Evolutionary conservation across 1,139 yeast species (phyloP).

Genomic region (Lodderomyces margitis): DNA sequence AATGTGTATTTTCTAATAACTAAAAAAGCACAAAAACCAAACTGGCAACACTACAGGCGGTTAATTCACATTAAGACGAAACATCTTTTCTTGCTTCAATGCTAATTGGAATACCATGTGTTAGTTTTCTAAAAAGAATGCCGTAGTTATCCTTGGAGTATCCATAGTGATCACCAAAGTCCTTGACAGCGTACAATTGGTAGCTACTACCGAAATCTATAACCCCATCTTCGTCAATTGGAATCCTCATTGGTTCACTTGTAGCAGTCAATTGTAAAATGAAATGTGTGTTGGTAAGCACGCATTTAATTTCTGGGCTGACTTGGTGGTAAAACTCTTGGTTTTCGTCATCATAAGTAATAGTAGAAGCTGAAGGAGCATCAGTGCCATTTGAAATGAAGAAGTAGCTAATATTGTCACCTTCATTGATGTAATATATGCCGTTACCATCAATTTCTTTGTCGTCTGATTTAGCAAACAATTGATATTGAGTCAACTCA

Average conservation of each 20-base stretch:
- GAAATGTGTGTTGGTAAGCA: neutral
- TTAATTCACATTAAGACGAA: neutral
- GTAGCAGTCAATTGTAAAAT: constrained; percentile 16
- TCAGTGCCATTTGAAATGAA: constrained; percentile 21
- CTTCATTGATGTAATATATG: constrained; percentile 43
- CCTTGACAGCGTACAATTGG: constrained; percentile 37
- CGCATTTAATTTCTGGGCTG: neutral
- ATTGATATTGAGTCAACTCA: constrained; percentile 17
- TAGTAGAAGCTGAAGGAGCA: constrained; percentile 8
- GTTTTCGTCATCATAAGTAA: constrained; percentile 42
- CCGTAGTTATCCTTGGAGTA: constrained; percentile 31
- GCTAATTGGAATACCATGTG: constrained; percentile 22
- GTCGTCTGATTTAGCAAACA: constrained; percentile 23
- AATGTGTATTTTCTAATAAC: too few species aligned
- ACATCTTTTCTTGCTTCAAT: constrained; percentile 14
- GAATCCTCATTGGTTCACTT: constrained; percentile 14
- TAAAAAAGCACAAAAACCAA: too few species aligned
- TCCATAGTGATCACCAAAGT: constrained; percentile 41
- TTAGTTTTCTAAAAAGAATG: constrained; percentile 17
- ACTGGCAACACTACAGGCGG: too few species aligned
- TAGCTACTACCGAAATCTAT: constrained; percentile 30
- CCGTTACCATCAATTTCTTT: constrained; percentile 25
- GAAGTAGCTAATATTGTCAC: constrained; percentile 53
- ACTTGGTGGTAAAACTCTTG: constrained; percentile 2
- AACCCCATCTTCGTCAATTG: constrained; percentile 21